phyloP scores from a whole-genome alignment of 345 rosid genomes.

The rapeseed (Brassica napus) region Da-Ae NC_063447.1:12577001-12577500 shows the following conservation, averaged over 20 bases:
- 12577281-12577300: too few species aligned
- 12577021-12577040: constrained; percentile 95
- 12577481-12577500: constrained; percentile 71
- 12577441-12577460: constrained; percentile 90
- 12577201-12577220: constrained; percentile 75
- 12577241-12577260: constrained; percentile 78
- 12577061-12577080: constrained; percentile 94
- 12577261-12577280: constrained; percentile 52
- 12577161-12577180: constrained; percentile 23
- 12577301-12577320: too few species aligned
- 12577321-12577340: not conserved
- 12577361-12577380: constrained; percentile 22
- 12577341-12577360: constrained; percentile 19
- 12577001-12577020: constrained; percentile 93
- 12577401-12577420: constrained; percentile 16
- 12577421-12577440: constrained; percentile 17
- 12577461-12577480: constrained; percentile 96
- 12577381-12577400: constrained; percentile 14
- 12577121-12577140: constrained; percentile 22
- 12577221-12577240: constrained; percentile 93
- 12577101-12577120: constrained; percentile 34
- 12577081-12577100: constrained; percentile 84
- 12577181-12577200: constrained; percentile 66
- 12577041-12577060: constrained; percentile 97
- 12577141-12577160: constrained; percentile 4